Conservation (phyloP, 768 basidiomycete genomes). For the Megacollybia marginata region DNA sequence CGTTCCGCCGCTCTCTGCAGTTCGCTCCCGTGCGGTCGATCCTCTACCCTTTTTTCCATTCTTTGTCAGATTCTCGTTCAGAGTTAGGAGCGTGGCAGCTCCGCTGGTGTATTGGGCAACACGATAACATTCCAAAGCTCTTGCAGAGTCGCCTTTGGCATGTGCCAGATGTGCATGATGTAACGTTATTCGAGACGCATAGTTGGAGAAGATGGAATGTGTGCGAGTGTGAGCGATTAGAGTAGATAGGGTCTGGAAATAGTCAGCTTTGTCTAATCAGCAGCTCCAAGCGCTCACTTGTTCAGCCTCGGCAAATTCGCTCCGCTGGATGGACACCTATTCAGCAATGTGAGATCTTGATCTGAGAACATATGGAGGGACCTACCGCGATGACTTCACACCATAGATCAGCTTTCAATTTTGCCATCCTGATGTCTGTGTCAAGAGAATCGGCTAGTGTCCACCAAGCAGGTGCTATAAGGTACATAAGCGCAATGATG, state of each 20-base stretch:
- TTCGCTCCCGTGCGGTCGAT: no score
- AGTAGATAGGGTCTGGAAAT: constrained; percentile 28
- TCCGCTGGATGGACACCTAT: constrained; percentile 60
- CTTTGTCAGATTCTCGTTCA: neutral
- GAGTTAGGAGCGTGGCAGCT: constrained; percentile 10
- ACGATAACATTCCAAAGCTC: constrained; percentile 58
- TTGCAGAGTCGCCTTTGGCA: constrained; percentile 41
- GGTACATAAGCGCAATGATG: neutral
- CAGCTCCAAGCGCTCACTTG: constrained; percentile 26
- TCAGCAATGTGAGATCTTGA: neutral
- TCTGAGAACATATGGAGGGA: constrained; percentile 1
- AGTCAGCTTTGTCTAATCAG: neutral
- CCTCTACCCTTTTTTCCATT: no score
- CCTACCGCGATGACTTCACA: constrained; percentile 63
- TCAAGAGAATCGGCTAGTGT: constrained; percentile 41
- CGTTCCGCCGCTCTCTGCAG: no score
- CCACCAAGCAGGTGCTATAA: constrained; percentile 49
- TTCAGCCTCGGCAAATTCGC: constrained; percentile 60
- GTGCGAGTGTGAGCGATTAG: constrained; percentile 60
- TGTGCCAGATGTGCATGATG: constrained; percentile 72
- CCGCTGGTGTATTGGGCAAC: constrained; percentile 47
- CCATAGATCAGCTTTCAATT: constrained; percentile 63
- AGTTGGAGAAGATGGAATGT: constrained; percentile 37
- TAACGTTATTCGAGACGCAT: constrained; percentile 57
- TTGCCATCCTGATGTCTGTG: constrained; percentile 42